Base-by-base conservation (phyloP, 208 protist genomes). In the Trypanosoma avium region DNA sequence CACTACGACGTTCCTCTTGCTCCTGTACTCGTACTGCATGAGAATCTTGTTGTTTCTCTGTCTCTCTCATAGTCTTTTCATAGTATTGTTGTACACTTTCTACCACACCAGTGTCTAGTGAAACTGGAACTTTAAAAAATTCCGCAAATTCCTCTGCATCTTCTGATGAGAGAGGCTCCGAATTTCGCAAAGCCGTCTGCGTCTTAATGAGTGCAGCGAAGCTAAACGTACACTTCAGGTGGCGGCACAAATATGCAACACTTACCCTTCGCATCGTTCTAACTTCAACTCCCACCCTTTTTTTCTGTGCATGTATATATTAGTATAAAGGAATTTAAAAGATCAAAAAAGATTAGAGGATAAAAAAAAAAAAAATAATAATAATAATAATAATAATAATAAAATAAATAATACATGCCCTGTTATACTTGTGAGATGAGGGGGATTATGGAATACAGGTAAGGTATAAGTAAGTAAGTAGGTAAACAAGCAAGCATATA, bases 91-190 rank as follows among this genome's bases (percentile, higher is more conserved):
- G 73, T 24, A 75, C 65, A 61, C 49, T 62, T 46, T 54, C 43
- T 29, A 27, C 38, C 52, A 66, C 52, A 10, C 61, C 48, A 35
- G 47, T 35, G 29, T 64, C 58, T 10, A 52, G 54, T 17, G 26
- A 49, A 15, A 59, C 5, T 4, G 79, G 66, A 15, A 90, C 61
- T 26, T 59, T 42, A 52, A 85, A 84, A 33, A 82, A 90, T 19
- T 80, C 67, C 1, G 76, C 65, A 68, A 81, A 90, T 13, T 70
- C 65, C 21, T 72, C 57, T 3, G 77, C 79, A 7, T 75, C 79
- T 60, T 12, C 61, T 22, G 19, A 66, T 70, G 35, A 21, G 49
- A 73, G 35, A 21, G 49, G 48, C 43, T 61, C 21, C 69, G 70
- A 21, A 12, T 70, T 73, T 68, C 68, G 22, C 27, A 90, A 64